phyloP scores from a whole-genome alignment of 257 asterid species.

The Salvia rosmarinus region DNA sequence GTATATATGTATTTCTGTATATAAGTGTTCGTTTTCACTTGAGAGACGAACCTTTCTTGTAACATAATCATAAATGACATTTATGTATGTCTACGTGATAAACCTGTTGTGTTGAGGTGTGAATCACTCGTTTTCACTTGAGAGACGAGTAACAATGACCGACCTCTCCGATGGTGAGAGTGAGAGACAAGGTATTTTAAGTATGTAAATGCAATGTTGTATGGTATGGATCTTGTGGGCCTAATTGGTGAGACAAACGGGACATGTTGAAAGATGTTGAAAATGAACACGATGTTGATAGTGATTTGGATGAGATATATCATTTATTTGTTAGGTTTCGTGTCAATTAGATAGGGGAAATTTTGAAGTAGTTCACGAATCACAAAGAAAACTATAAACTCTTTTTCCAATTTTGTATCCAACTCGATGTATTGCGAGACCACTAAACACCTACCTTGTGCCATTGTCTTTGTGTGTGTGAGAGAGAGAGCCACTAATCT shows the following conservation, averaged over 20 bases:
- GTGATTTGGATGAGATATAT: slow-evolving; percentile 38
- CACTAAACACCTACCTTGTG: slow-evolving; percentile 35
- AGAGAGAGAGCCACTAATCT: too few relatives aligned
- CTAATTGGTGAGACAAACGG: slow-evolving; percentile 45
- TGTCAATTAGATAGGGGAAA: slow-evolving; percentile 70
- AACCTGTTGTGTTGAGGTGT: neutral
- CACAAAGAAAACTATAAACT: slow-evolving; percentile 32
- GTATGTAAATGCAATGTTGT: slow-evolving; percentile 34
- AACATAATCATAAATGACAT: too few relatives aligned
- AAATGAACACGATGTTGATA: too few relatives aligned
- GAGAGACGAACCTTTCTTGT: too few relatives aligned
- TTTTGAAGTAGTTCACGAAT: slow-evolving; percentile 49
- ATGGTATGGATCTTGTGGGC: slow-evolving; percentile 50
- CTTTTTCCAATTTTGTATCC: slow-evolving; percentile 40
- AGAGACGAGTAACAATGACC: neutral
- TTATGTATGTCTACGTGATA: too few relatives aligned
- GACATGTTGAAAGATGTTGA: slow-evolving; percentile 47
- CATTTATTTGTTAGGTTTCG: slow-evolving; percentile 25
- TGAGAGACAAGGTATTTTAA: neutral
- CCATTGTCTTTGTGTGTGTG: too few relatives aligned
- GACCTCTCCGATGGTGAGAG: neutral
- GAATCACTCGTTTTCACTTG: neutral
- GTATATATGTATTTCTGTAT: too few relatives aligned
- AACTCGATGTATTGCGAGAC: slow-evolving; percentile 51
- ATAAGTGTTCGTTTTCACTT: too few relatives aligned